phyloP scores from a whole-genome alignment of 768 basidiomycete genomes.

The Boletus sp. region DNA sequence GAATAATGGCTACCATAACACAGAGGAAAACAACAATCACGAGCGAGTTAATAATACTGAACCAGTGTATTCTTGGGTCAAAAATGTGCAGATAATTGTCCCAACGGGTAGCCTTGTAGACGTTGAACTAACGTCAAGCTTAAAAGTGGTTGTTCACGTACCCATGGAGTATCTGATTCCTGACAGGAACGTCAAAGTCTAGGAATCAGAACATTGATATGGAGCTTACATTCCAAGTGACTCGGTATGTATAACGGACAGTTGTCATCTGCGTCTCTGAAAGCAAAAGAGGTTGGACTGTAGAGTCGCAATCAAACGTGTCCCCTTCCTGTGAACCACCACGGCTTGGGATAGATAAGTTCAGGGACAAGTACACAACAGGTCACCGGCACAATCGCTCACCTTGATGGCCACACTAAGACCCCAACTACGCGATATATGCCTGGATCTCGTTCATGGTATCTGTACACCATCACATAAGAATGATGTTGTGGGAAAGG shows the following conservation, averaged over 20 bases:
- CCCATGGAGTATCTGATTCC: conserved; percentile 88
- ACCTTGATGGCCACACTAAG: conserved; percentile 74
- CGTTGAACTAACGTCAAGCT: conserved; percentile 7
- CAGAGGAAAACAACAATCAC: conserved; percentile 91
- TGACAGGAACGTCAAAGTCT: conserved; percentile 28
- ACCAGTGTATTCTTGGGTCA: conserved; percentile 95
- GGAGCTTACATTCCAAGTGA: conserved; percentile 76
- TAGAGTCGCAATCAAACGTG: conserved; percentile 50
- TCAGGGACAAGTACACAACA: background rate
- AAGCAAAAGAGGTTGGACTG: conserved; percentile 52
- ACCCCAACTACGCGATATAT: conserved; percentile 91
- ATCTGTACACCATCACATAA: conserved; percentile 45
- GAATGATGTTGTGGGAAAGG: conserved; percentile 1
- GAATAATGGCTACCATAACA: conserved; percentile 89
- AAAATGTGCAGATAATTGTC: conserved; percentile 94
- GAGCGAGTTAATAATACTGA: conserved; percentile 89
- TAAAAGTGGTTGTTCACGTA: conserved; percentile 24
- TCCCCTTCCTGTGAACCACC: conserved; percentile 55
- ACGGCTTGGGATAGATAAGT: conserved; percentile 40
- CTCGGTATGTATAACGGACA: conserved; percentile 83
- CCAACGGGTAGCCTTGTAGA: conserved; percentile 84
- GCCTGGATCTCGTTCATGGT: conserved; percentile 68
- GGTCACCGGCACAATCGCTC: background rate
- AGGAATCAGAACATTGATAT: background rate
- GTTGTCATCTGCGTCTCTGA: conserved; percentile 58